phyloP scores from a whole-genome alignment of 2,329 filamentous ascomycete genomes.

The Penicillium sclerotiorum region DNA sequence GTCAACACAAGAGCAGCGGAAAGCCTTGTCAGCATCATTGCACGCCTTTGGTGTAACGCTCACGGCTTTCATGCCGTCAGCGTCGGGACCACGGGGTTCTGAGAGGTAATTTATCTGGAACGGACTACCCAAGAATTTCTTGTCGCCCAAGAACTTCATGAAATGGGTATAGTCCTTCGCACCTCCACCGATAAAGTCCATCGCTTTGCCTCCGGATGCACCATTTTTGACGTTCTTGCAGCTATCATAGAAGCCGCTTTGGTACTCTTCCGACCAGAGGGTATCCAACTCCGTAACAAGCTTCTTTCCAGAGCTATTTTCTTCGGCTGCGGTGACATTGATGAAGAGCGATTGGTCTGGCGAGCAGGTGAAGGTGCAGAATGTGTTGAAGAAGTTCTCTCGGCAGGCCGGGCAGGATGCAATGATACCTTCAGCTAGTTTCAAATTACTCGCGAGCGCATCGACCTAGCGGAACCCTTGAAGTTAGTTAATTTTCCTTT shows the following conservation, averaged over 20 bases:
- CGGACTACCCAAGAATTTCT: conserved; percentile 85
- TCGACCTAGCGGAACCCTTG: conserved; percentile 63
- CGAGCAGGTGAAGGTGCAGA: conserved; percentile 98
- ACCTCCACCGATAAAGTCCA: conserved; percentile 93
- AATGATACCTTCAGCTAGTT: conserved; percentile 85
- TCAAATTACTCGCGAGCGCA: conserved; percentile 78
- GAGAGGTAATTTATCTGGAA: conserved; percentile 94
- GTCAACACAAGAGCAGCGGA: conserved; percentile 90
- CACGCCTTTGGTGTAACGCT: conserved; percentile 79
- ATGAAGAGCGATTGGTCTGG: conserved; percentile 94
- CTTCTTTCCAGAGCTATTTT: conserved; percentile 55
- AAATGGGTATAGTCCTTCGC: conserved; percentile 87
- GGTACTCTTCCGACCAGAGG: conserved; percentile 80
- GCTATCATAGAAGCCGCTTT: conserved; percentile 87
- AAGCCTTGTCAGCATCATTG: conserved; percentile 83
- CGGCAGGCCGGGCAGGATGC: conserved; percentile 95
- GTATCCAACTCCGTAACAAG: conserved; percentile 91
- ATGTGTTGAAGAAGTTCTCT: conserved; percentile 97
- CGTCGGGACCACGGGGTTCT: conserved; percentile 59
- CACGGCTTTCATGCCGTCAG: conserved; percentile 71
- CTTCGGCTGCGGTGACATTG: conserved; percentile 78
- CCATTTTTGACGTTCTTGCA: conserved; percentile 99
- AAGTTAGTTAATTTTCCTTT: conserved; percentile 13
- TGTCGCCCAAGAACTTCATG: conserved; percentile 88
- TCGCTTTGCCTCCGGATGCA: conserved; percentile 87